Base-by-base conservation (phyloP, 352 stramenopile species). In the Phytophthora cajani region DNA sequence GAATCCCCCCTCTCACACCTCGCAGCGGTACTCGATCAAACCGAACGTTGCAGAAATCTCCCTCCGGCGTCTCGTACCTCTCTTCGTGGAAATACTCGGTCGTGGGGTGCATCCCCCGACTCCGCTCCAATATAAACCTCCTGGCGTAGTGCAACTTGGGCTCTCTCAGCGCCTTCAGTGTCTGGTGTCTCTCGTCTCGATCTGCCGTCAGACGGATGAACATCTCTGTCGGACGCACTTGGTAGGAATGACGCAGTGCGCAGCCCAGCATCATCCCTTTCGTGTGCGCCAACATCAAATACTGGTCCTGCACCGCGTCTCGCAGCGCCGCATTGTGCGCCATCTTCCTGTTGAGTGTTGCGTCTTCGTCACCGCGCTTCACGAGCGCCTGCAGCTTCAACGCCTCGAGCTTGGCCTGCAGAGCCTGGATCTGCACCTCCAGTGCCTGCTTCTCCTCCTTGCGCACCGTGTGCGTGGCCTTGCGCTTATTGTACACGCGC, bases 21-120 rank as follows among this genome's bases (percentile, higher is more conserved):
- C 69, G 58, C 2, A 90, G 61, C 36, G 75, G 75, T 12, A 80
- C 58, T 17, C 87, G 57, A 38, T 86, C 78, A 27, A 86, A 88
- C 25, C 75, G 78, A 3, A 77, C 54, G 36, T 74, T 78, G 59
- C 79, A 86, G 16, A 69, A 80, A 33, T 88, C 73, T 32, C 82
- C 74, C 2, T 76, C 64, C 0, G 64, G 32, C 0, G 75, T 83
- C 54, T 83, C 77, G 57, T 84, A 89, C 10, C 64, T 70, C 58
- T 82, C 72, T 47, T 78, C 67, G 36, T 83, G 56, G 36, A 73
- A 71, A 65, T 73, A 82, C 38, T 73, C 64, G 1, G 68, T 32
- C 0, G 67, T 68, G 5, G 66, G 78, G 21, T 83, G 60, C 53
- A 85, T 60, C 6, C 67, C 58, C 3, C 63, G 53, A 33, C 67